Conservation (phyloP, 2,329 filamentous ascomycete genomes). For the Calonectria leucothoes region DNA sequence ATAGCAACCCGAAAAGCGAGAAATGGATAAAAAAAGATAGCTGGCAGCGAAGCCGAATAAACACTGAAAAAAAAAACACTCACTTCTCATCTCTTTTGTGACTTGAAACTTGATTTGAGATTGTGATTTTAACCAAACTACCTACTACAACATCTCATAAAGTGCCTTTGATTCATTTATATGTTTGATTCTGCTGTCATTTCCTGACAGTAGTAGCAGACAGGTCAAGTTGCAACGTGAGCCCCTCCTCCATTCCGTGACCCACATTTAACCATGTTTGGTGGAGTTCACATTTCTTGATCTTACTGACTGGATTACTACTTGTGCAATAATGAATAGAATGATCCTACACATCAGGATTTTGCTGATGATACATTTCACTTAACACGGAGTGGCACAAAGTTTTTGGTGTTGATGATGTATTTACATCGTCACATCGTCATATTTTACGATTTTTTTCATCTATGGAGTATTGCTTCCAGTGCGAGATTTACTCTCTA, state of each 20-base stretch:
- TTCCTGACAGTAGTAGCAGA: no score
- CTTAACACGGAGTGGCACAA: neutral
- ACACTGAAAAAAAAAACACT: neutral
- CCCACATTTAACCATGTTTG: no score
- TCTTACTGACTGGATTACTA: no score
- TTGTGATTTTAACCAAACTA: neutral
- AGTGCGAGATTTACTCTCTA: slow-evolving; percentile 49
- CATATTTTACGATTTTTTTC: slow-evolving; percentile 38
- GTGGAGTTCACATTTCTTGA: no score
- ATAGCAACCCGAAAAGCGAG: slow-evolving; percentile 6
- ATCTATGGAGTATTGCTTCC: slow-evolving; percentile 22
- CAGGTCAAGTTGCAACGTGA: no score
- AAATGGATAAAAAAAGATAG: slow-evolving; percentile 7
- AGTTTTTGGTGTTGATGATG: neutral
- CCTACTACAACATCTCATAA: no score
- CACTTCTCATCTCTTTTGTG: neutral
- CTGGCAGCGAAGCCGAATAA: slow-evolving; percentile 4
- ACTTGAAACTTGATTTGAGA: neutral
- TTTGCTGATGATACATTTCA: neutral
- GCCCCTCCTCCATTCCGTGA: no score
- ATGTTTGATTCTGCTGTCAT: no score
- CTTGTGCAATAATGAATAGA: no score
- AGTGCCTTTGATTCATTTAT: no score
- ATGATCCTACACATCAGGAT: no score
- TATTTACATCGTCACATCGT: slow-evolving; percentile 33